Conservation (phyloP, 2,329 filamentous ascomycete species). For the Sphaerulina musiva region DNA sequence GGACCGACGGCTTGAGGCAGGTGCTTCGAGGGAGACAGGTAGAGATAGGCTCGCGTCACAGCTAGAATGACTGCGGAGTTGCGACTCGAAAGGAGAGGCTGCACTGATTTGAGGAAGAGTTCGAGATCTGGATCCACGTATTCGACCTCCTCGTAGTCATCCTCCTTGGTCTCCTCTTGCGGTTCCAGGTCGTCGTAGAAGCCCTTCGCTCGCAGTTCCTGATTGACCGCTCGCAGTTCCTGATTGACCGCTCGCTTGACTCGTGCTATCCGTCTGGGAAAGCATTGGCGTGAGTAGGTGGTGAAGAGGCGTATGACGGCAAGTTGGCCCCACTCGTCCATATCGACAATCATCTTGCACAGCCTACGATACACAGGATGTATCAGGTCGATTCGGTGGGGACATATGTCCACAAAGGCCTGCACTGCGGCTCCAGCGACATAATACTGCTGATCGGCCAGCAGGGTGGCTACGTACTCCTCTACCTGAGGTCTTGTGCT, state of each 20-base stretch:
- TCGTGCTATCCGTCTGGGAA: conserved; percentile 62
- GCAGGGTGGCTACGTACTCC: conserved; percentile 68
- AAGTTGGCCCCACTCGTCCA: conserved; percentile 98
- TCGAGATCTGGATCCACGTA: conserved; percentile 75
- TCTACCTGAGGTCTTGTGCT: conserved; percentile 75
- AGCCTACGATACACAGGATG: conserved; percentile 82
- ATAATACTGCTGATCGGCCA: conserved; percentile 91
- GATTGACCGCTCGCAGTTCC: conserved; percentile 42
- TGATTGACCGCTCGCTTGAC: conserved; percentile 46
- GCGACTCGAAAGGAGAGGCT: conserved; percentile 79
- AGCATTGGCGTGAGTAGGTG: conserved; percentile 78
- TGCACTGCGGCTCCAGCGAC: conserved; percentile 91
- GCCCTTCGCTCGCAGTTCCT: conserved; percentile 43
- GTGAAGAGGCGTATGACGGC: conserved; percentile 76
- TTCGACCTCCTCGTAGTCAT: conserved; percentile 50
- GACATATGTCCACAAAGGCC: conserved; percentile 83
- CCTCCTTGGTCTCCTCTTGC: conserved; percentile 40
- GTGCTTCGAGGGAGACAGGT: conserved; percentile 73
- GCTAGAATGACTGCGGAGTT: conserved; percentile 90
- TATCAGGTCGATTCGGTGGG: conserved; percentile 77
- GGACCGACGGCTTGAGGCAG: conserved; percentile 72
- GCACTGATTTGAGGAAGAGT: conserved; percentile 70
- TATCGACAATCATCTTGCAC: conserved; percentile 87
- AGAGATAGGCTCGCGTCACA: conserved; percentile 75
- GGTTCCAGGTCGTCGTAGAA: conserved; percentile 69